These are phyloP conservation scores for Saccharum hybrid DNA, from an alignment of 202 grass and related monocot species.

Conservation along the genomic window DNA sequence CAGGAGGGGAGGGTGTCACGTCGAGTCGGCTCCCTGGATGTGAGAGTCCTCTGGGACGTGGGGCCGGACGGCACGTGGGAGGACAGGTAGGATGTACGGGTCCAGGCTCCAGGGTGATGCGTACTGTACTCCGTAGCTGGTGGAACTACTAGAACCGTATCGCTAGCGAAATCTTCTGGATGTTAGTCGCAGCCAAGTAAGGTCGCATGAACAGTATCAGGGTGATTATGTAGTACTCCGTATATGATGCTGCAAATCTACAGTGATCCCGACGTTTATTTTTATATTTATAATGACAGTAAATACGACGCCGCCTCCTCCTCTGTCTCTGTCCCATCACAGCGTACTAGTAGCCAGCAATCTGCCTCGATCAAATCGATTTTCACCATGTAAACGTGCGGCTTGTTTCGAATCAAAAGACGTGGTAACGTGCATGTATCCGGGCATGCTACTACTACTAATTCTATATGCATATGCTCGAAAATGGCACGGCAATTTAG, in stretches of 20 bases:
- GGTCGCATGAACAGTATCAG: not conserved
- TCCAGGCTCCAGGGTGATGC: not conserved
- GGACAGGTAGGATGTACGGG: constrained; percentile 40
- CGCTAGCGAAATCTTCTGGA: not conserved
- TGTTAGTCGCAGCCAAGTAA: not conserved
- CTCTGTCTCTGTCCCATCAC: not conserved
- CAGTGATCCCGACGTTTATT: not conserved
- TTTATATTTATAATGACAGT: not conserved
- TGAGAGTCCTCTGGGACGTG: not conserved
- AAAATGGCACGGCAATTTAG: no score
- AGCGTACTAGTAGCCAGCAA: not conserved
- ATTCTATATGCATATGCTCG: no score
- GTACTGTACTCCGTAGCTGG: not conserved
- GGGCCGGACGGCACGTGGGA: constrained; percentile 25
- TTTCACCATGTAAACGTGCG: no score
- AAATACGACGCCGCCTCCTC: no score
- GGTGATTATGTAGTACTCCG: no score
- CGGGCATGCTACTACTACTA: no score
- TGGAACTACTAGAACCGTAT: not conserved
- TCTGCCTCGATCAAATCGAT: no score
- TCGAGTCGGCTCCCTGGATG: not conserved
- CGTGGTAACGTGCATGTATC: no score
- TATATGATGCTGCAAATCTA: not conserved
- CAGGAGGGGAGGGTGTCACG: not conserved
- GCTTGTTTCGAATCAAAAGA: no score